phyloP scores from a whole-genome alignment of 331 rosid genomes.

The Malus hybrid region DNA sequence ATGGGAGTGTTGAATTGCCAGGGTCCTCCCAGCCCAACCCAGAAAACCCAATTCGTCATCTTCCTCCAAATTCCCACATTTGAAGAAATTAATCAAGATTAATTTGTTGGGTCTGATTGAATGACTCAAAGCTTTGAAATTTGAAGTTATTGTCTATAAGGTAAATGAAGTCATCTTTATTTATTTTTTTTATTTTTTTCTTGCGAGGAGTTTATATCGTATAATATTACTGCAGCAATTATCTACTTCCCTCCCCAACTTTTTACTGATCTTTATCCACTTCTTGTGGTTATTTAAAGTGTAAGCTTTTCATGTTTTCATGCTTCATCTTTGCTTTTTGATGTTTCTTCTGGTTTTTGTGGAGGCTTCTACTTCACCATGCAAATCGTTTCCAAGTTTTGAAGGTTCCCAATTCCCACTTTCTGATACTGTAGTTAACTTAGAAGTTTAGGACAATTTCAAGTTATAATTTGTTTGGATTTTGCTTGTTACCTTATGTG shows the following conservation, averaged over 20 bases:
- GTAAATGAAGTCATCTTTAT: neutral
- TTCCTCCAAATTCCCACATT: neutral
- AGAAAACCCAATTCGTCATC: neutral
- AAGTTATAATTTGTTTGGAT: neutral
- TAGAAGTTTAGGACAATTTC: too few relatives aligned
- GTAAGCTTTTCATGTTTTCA: neutral
- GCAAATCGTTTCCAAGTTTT: neutral
- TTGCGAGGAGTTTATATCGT: neutral
- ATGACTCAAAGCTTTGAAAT: neutral
- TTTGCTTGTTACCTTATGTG: neutral
- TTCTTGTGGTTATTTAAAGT: conserved; percentile 5
- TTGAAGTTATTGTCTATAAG: neutral
- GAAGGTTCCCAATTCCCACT: neutral
- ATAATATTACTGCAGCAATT: neutral
- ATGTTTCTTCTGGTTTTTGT: neutral
- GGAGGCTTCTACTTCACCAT: neutral
- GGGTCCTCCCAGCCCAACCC: neutral
- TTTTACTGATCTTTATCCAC: conserved; percentile 1
- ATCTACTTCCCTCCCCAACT: neutral
- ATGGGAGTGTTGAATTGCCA: neutral
- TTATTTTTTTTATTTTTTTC: too few relatives aligned
- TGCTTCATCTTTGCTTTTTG: neutral
- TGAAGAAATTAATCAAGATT: too few relatives aligned
- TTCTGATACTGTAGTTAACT: neutral
- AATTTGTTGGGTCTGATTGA: neutral